These are phyloP conservation scores for Ceraceosorus bombacis DNA, from an alignment of 1,284 basidiomycete species.

Conservation along the genomic window DNA sequence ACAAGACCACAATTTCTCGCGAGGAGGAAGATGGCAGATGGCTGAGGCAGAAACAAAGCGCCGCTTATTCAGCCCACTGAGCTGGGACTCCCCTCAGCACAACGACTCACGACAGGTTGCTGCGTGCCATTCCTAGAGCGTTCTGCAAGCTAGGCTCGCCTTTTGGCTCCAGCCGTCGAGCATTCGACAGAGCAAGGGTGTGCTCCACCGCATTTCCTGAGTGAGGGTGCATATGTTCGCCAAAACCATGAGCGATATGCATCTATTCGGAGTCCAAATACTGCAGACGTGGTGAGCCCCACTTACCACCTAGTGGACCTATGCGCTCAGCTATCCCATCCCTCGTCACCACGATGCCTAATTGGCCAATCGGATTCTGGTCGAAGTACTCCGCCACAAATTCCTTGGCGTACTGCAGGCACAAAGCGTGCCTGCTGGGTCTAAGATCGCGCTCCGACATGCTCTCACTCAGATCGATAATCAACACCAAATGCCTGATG, in stretches of 20 bases:
- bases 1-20: conserved; percentile 84
- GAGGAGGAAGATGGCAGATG: conserved; percentile 93
- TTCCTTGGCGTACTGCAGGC: conserved; percentile 67
- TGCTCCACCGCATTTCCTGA: conserved; percentile 91
- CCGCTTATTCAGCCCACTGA: no score
- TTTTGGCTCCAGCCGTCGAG: conserved; percentile 75
- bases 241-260: no score
- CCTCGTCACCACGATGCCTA: conserved; percentile 42
- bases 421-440: conserved; percentile 55
- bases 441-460: conserved; percentile 96
- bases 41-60: neutral
- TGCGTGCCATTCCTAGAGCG: conserved; percentile 75
- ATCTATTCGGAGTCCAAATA: neutral
- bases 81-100: neutral
- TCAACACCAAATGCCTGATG: conserved; percentile 83
- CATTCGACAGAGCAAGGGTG: conserved; percentile 71
- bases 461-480: conserved; percentile 79
- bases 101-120: conserved; percentile 52
- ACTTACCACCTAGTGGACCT: conserved; percentile 64
- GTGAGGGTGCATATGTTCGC: neutral
- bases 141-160: conserved; percentile 96
- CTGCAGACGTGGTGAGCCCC: neutral
- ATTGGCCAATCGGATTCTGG: conserved; percentile 94
- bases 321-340: conserved; percentile 44
- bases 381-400: conserved; percentile 98